These are phyloP conservation scores for Rossbeevera mucosa DNA, from an alignment of 768 basidiomycete species.

Conservation along the genomic window DNA sequence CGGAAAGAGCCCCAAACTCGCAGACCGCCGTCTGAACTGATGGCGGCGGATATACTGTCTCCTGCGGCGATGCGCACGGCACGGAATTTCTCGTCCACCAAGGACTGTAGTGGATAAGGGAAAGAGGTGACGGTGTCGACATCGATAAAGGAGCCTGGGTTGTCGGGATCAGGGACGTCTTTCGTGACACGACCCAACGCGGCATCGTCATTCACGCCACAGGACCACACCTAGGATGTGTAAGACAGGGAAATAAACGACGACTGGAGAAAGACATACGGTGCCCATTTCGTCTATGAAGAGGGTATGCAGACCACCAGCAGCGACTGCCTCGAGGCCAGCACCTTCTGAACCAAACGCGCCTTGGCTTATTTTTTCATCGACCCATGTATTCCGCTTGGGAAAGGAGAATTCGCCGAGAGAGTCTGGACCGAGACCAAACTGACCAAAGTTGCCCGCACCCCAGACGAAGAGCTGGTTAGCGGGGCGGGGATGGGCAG, in stretches of 20 bases:
- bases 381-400: constrained; percentile 70
- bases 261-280: constrained; percentile 46
- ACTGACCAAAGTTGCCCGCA: constrained; percentile 91
- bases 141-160: constrained; percentile 54
- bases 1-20: constrained; percentile 90
- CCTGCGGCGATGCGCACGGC: constrained; percentile 81
- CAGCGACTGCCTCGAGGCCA: constrained; percentile 77
- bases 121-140: constrained; percentile 47
- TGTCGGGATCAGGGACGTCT: constrained; percentile 53
- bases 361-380: constrained; percentile 67
- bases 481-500: constrained; percentile 55
- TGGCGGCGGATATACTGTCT: constrained; percentile 83
- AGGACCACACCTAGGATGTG: constrained; percentile 68
- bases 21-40: constrained; percentile 74
- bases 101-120: constrained; percentile 62
- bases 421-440: constrained; percentile 79
- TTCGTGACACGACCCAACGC: constrained; percentile 78
- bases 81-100: constrained; percentile 77
- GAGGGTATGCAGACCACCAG: constrained; percentile 86
- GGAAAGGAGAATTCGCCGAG: constrained; percentile 74
- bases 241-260: neutral
- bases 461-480: constrained; percentile 84
- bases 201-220: constrained; percentile 85
- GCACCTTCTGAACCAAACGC: constrained; percentile 65
- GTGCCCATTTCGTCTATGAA: constrained; percentile 87